Evolutionary conservation across 768 basidiomycete species (phyloP), one percentile per base, ranked within the genome.

Genomic region (Rhodotorula toruloides): DNA sequence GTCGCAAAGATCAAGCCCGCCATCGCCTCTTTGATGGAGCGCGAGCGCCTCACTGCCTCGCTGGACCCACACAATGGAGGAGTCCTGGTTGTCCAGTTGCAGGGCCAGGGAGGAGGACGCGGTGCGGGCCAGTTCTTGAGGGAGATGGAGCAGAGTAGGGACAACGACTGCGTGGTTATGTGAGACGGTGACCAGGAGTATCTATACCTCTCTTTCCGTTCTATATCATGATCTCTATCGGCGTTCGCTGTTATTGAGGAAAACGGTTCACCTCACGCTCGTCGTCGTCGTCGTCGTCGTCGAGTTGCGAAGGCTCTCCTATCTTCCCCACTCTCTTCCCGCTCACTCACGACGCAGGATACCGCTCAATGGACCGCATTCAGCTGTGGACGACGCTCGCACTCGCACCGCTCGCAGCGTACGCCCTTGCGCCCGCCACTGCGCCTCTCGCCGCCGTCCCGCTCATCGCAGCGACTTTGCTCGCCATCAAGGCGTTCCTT

Each of bases 1-100:
- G 81, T 83, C 11, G 88, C 89, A 0, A 98, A 94, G 79, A 82
- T 97, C 74, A 91, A 88, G 75, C 94, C 93, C 39, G 93, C 92
- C 11, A 86, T 98, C 55, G 87, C 90, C 76, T 86, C 87, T 43
- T 79, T 94, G 55, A 88, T 94, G 84, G 80, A 82, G 71, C 90
- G 87, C 89, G 76, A 71, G 54, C 54, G 83, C 61, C 81, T 97
- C 39, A 80, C 82, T 14, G 87, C 89, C 0, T 80, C 86, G 61
- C 77, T 90, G 12, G 93, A 97, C 78, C 86, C 88, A 0, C 76
- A 83, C 36, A 97, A 98, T 71, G 76, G 83, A 0, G 93, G 94
- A 8, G 90, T 98, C 2, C 81, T 98, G 19, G 80, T 94, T 58
- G 90, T 92, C 4, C 83, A 84, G 58, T 80, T 91, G 29, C 79